Conservation (phyloP, 495 filamentous ascomycete species). For the Lentithecium fluviatile region DNA sequence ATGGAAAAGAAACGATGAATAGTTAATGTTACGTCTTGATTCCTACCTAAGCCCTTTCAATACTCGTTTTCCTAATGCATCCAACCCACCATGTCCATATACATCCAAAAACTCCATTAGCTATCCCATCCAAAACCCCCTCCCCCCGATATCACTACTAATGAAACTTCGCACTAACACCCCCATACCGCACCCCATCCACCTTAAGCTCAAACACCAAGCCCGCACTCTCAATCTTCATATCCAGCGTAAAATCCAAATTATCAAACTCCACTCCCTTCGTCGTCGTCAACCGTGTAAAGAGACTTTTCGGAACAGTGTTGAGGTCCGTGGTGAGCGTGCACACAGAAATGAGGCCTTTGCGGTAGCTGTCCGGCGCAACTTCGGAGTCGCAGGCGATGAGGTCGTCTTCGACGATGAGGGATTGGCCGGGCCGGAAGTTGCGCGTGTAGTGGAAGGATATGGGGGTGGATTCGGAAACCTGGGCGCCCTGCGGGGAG, state of each 20-base stretch:
- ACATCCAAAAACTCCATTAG: neutral
- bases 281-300: conserved; percentile 68
- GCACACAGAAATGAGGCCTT: conserved; percentile 62
- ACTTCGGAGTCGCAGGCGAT: conserved; percentile 66
- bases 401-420: conserved; percentile 70
- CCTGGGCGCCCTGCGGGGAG: conserved; percentile 57
- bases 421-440: conserved; percentile 65
- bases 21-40: no score
- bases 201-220: conserved; percentile 72
- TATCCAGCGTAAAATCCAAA: conserved; percentile 71
- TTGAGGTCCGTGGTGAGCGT: conserved; percentile 73
- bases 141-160: conserved; percentile 19
- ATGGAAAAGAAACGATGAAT: no score
- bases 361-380: conserved; percentile 51
- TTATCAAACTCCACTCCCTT: conserved; percentile 72
- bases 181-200: conserved; percentile 68
- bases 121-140: no score
- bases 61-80: neutral
- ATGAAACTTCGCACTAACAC: conserved; percentile 71
- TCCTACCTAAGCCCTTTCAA: neutral
- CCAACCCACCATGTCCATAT: neutral
- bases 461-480: conserved; percentile 65
- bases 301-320: conserved; percentile 63
- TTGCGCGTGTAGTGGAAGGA: conserved; percentile 79
- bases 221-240: conserved; percentile 70